Percentiles rank a stretch among this genome's conserved stretches.
Evolutionary conservation across 495 filamentous ascomycete genomes (phyloP).

Genomic region (Acidiella bohemica): DNA sequence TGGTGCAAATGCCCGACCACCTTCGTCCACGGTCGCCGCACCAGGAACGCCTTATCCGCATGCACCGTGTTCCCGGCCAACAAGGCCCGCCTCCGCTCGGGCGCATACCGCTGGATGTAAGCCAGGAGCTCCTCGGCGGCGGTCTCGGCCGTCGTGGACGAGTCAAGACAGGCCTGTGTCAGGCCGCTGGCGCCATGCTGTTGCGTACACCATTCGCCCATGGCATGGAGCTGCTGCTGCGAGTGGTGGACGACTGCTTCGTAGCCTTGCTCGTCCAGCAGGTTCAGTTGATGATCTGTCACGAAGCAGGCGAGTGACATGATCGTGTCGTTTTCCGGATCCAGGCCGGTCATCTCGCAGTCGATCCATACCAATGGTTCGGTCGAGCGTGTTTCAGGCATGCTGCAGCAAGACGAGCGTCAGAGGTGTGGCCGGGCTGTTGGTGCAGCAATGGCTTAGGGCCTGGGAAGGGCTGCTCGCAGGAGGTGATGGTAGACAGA

Average conservation of each 20-base stretch:
- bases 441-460: no score
- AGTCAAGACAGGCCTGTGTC: constrained; percentile 60
- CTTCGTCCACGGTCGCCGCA: constrained; percentile 53
- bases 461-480: no score
- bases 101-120: constrained; percentile 62
- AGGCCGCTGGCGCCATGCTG: constrained; percentile 63
- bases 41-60: constrained; percentile 72
- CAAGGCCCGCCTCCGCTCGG: constrained; percentile 47
- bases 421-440: no score
- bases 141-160: constrained; percentile 52
- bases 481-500: no score
- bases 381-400: constrained; percentile 31
- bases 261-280: constrained; percentile 66
- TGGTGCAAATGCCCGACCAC: constrained; percentile 71
- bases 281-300: constrained; percentile 61
- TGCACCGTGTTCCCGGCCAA: constrained; percentile 90
- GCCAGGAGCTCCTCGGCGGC: constrained; percentile 61
- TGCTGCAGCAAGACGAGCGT: no score
- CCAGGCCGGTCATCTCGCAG: constrained; percentile 95
- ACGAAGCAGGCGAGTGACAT: constrained; percentile 90
- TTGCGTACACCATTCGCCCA: constrained; percentile 59
- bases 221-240: constrained; percentile 53
- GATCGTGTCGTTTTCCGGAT: constrained; percentile 65
- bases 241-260: constrained; percentile 67
- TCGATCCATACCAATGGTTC: constrained; percentile 76